These are phyloP conservation scores for Lachnellula arida DNA, from an alignment of 2,329 filamentous ascomycete genomes.

Conservation along the genomic window DNA sequence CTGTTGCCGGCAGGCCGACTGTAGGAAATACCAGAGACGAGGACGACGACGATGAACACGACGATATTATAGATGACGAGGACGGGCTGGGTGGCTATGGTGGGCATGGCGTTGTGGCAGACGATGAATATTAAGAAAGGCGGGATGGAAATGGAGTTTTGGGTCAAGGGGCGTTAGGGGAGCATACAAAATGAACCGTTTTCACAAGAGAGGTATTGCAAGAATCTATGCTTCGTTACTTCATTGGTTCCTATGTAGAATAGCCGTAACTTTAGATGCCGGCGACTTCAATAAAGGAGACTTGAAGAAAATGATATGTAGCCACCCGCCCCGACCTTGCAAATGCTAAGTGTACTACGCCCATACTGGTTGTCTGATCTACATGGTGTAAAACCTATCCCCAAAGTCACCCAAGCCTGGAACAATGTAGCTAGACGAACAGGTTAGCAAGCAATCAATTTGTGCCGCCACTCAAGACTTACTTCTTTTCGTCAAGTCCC, in stretches of 20 bases:
- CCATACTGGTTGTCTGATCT: conserved; percentile 22
- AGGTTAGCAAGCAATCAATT: conserved; percentile 15
- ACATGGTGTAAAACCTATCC: conserved; percentile 92
- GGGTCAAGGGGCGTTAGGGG: conserved; percentile 14
- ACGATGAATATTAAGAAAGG: conserved; percentile 48
- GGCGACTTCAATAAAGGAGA: neutral
- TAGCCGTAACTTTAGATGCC: neutral
- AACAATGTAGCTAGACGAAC: conserved; percentile 73
- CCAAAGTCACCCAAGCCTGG: conserved; percentile 94
- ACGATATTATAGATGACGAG: conserved; percentile 35
- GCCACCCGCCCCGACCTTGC: neutral
- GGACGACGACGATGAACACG: conserved; percentile 31
- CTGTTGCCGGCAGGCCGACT: conserved; percentile 14
- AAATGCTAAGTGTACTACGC: neutral
- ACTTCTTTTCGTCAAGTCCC: conserved; percentile 98
- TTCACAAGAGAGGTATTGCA: neutral
- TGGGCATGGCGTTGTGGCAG: conserved; percentile 48
- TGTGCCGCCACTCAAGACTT: conserved; percentile 35
- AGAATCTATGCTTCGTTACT: neutral
- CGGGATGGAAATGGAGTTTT: conserved; percentile 13
- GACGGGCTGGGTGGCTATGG: conserved; percentile 49
- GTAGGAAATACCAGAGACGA: conserved; percentile 21
- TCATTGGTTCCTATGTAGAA: neutral
- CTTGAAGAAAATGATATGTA: neutral
- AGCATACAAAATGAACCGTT: conserved; percentile 6